phyloP scores from a whole-genome alignment of 2,329 filamentous ascomycete species.

The Fusarium torulosum region DNA sequence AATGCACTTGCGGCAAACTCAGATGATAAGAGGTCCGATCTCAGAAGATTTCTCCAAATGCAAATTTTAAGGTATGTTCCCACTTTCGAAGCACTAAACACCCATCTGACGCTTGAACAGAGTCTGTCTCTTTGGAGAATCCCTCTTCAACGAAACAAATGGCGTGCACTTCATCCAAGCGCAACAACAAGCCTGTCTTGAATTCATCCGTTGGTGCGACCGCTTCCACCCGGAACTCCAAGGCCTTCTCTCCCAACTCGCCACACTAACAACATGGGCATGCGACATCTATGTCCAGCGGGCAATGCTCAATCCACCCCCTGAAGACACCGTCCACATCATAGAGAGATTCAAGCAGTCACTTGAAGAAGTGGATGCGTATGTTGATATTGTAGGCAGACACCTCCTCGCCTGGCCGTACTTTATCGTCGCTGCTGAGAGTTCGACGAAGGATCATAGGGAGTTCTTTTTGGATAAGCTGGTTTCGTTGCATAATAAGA shows the following conservation, averaged over 20 bases:
- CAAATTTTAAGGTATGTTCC: conserved; percentile 31
- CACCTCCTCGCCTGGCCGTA: conserved; percentile 42
- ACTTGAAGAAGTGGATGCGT: conserved; percentile 32
- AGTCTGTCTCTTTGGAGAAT: conserved; percentile 41
- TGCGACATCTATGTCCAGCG: conserved; percentile 43
- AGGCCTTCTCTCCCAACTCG: conserved; percentile 30
- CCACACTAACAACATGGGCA: conserved; percentile 34
- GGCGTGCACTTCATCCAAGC: conserved; percentile 42
- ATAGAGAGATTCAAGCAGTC: conserved; percentile 39
- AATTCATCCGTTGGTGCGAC: conserved; percentile 42
- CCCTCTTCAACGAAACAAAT: conserved; percentile 39
- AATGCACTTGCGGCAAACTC: conserved; percentile 26
- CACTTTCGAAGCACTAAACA: accelerated
- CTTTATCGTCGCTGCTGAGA: conserved; percentile 42
- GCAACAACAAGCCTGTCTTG: conserved; percentile 34
- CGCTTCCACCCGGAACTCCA: conserved; percentile 40
- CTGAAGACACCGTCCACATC: conserved; percentile 23
- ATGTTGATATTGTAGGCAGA: conserved; percentile 36
- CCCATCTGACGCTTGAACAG: conserved; percentile 2
- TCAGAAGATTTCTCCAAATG: conserved; percentile 40
- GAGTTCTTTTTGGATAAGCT: conserved; percentile 41
- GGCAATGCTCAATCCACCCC: conserved; percentile 35
- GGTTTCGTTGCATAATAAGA: conserved; percentile 30
- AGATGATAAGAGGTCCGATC: conserved; percentile 15
- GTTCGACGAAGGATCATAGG: conserved; percentile 35